These are phyloP conservation scores for Phalaenopsis hybrid DNA, from an alignment of 116 monocot genomes.

Conservation along the genomic window DNA sequence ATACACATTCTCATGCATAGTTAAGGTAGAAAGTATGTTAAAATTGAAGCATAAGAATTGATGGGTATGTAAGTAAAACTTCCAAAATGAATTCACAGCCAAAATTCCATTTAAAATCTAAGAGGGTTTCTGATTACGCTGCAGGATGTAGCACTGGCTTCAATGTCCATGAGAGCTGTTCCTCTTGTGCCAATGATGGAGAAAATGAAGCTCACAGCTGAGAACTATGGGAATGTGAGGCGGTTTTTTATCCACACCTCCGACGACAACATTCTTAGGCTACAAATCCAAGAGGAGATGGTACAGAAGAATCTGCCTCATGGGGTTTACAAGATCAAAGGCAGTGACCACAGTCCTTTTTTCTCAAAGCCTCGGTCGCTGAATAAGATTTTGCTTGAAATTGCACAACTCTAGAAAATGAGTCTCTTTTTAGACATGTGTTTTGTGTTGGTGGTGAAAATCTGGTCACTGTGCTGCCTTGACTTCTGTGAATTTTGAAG, in stretches of 20 bases:
- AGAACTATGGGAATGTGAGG: conserved; percentile 63
- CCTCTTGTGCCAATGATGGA: conserved; percentile 79
- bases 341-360: conserved; percentile 92
- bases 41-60: too few species aligned
- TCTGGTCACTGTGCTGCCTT: too few species aligned
- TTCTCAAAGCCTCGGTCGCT: conserved; percentile 85
- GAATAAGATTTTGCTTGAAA: conserved; percentile 67
- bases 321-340: conserved; percentile 84
- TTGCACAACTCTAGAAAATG: conserved; percentile 23
- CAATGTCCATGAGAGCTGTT: conserved; percentile 60
- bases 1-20: too few species aligned
- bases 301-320: conserved; percentile 73
- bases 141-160: conserved; percentile 78
- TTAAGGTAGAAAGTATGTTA: too few species aligned
- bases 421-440: too few species aligned
- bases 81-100: too few species aligned
- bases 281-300: conserved; percentile 78
- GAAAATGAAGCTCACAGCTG: conserved; percentile 53
- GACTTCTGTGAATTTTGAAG: too few species aligned
- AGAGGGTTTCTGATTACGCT: neutral
- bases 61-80: too few species aligned
- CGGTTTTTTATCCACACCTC: conserved; percentile 77
- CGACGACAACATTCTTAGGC: conserved; percentile 65
- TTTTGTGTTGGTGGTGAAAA: too few species aligned
- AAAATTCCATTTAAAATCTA: too few species aligned